These are phyloP conservation scores for Aurifilum marmelostoma DNA, from an alignment of 2,329 filamentous ascomycete species.

Conservation along the genomic window DNA sequence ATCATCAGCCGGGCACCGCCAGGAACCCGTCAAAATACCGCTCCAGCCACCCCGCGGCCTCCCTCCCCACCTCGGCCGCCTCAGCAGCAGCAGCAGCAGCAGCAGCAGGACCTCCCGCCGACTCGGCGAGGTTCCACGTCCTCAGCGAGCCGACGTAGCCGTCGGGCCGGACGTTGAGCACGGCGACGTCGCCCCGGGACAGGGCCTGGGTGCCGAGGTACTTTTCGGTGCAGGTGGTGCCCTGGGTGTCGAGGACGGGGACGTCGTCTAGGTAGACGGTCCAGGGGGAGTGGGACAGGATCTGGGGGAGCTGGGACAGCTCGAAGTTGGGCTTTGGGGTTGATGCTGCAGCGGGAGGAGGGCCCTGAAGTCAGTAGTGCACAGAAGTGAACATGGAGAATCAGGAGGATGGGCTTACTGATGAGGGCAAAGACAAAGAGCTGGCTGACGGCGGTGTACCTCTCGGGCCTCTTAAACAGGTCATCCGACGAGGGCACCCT, in stretches of 20 bases:
- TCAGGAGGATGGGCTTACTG: too few species aligned
- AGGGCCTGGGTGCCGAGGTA: conserved; percentile 62
- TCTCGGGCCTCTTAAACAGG: conserved; percentile 66
- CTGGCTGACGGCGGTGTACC: conserved; percentile 70
- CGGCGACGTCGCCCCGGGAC: conserved; percentile 56
- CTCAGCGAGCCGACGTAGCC: conserved; percentile 71
- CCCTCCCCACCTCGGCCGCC: conserved; percentile 27
- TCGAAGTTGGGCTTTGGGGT: conserved; percentile 67
- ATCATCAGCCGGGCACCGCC: conserved; percentile 45
- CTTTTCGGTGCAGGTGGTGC: conserved; percentile 63
- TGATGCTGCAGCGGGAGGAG: conserved; percentile 49
- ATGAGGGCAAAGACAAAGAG: conserved; percentile 72
- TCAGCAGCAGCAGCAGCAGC: not conserved
- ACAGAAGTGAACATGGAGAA: not conserved
- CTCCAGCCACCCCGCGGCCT: conserved; percentile 60
- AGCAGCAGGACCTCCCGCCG: conserved; percentile 35
- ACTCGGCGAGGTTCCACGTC: conserved; percentile 54
- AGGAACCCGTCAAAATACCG: conserved; percentile 59
- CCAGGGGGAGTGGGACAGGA: conserved; percentile 69
- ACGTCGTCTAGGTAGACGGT: conserved; percentile 73
- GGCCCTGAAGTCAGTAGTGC: not conserved
- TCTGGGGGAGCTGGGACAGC: conserved; percentile 63
- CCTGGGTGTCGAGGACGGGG: conserved; percentile 56
- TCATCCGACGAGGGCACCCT: conserved; percentile 62
- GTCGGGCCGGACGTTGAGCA: conserved; percentile 72